phyloP scores from a whole-genome alignment of 2,329 filamentous ascomycete genomes.

The Triangularia verruculosa region DNA sequence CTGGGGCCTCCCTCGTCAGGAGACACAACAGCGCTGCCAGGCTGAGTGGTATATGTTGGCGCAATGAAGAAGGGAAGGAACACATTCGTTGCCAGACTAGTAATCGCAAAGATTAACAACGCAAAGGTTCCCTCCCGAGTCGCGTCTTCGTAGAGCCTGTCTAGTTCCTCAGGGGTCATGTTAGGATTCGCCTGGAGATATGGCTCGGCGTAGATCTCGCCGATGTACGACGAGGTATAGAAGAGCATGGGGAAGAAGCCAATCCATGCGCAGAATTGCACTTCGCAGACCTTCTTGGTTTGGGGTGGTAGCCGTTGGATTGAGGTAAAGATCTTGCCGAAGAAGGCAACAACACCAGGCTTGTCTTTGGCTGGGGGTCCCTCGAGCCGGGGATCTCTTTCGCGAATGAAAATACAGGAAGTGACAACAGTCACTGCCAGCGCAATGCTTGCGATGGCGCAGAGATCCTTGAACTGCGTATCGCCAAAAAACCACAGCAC shows the following conservation, averaged over 20 bases:
- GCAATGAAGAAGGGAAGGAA: constrained; percentile 82
- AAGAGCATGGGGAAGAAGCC: constrained; percentile 96
- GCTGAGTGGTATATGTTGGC: constrained; percentile 65
- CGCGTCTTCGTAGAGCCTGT: constrained; percentile 76
- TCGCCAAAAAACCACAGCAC: constrained; percentile 77
- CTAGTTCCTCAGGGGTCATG: constrained; percentile 72
- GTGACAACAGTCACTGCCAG: constrained; percentile 67
- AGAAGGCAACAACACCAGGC: constrained; percentile 72
- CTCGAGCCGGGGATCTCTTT: constrained; percentile 77
- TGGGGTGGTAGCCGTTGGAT: constrained; percentile 78
- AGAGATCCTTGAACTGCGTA: constrained; percentile 91
- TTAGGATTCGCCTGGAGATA: constrained; percentile 73
- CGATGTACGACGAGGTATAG: constrained; percentile 92
- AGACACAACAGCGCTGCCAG: constrained; percentile 30
- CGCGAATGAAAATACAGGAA: constrained; percentile 66
- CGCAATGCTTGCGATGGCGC: constrained; percentile 74
- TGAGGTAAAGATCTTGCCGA: constrained; percentile 71
- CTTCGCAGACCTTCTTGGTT: constrained; percentile 75
- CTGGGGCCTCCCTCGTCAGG: constrained; percentile 33
- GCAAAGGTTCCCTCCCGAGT: constrained; percentile 88
- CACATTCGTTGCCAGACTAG: constrained; percentile 77
- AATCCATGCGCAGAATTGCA: constrained; percentile 86
- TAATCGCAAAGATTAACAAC: constrained; percentile 81
- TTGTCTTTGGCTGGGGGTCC: constrained; percentile 57
- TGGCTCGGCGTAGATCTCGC: constrained; percentile 86